Percentiles rank a stretch among this genome's conserved stretches.
Evolutionary conservation across 495 filamentous ascomycete species (phyloP).

Genomic region (Penicillium robsamsonii): DNA sequence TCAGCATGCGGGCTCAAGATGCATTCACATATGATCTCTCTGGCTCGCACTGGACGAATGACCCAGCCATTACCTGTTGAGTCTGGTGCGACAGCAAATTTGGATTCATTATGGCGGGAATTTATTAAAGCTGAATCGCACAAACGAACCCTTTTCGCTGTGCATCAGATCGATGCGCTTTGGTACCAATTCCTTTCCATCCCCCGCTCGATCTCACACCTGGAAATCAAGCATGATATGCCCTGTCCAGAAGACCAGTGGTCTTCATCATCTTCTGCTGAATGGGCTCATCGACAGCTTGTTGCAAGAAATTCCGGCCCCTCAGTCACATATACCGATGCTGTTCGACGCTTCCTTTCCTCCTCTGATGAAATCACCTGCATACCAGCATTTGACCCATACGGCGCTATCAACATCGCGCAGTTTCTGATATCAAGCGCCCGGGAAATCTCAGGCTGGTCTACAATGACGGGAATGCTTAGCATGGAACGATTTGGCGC

Average conservation of each 20-base stretch:
- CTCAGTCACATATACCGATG: constrained; percentile 32
- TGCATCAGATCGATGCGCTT: constrained; percentile 39
- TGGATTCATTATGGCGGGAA: constrained; percentile 33
- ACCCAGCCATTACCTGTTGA: constrained; percentile 26
- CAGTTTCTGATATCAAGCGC: constrained; percentile 40
- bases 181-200: constrained; percentile 41
- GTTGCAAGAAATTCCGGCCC: constrained; percentile 15
- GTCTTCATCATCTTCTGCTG: constrained; percentile 27
- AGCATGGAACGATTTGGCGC: constrained; percentile 36
- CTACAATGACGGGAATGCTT: constrained; percentile 37
- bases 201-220: constrained; percentile 34
- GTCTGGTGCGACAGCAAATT: constrained; percentile 17
- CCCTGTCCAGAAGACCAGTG: constrained; percentile 34
- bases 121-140: constrained; percentile 35
- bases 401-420: constrained; percentile 38
- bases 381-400: constrained; percentile 33
- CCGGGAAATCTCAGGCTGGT: constrained; percentile 40
- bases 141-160: constrained; percentile 37
- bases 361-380: constrained; percentile 20
- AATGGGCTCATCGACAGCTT: constrained; percentile 37
- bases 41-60: constrained; percentile 26
- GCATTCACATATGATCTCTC: constrained; percentile 36
- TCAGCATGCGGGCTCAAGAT: constrained; percentile 33
- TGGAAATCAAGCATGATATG: constrained; percentile 40
- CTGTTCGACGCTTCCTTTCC: constrained; percentile 33